Evolutionary conservation across 805 yeast species (phyloP), one percentile per base, ranked within the genome.

Genomic region (Sungouiozyma ichnusensis): DNA sequence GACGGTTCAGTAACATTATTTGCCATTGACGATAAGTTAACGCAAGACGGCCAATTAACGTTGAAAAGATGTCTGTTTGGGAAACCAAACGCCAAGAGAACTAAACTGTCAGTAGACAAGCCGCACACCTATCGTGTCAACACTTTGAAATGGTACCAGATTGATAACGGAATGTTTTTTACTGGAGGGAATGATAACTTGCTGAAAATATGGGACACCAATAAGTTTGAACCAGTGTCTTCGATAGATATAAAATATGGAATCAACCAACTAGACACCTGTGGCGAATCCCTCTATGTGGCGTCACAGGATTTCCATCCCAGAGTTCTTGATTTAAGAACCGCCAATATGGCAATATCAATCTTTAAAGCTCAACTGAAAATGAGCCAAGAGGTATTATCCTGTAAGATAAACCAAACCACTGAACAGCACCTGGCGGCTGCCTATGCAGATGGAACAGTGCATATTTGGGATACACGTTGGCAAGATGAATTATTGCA

Each of bases 401-500:
- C 77, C 20, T 77, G 81, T 24, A 75, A 77, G 52, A 86, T 94
- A 90, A 81, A 83, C 37, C 95, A 95, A 0, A 63, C 65, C 6
- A 65, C 74, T 46, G 62, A 76, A 0, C 63, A 81, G 51, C 46
- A 82, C 3, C 64, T 88, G 2, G 87, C 88, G 0, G 72, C 86
- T 3, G 95, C 95, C 1, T 87, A 90, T 16, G 72, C 76, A 15
- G 85, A 81, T 50, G 96, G 97, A 0, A 79, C 79, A 37, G 79
- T 83, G 7, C 71, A 83, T 40, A 56, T 88, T 0, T 88, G 97
- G 97, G 97, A 88, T 57, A 72, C 86, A 9, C 64, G 97, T 47
- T 51, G 38, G 51, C 42, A 43, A 33, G 53, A 46, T 42, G 39
- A 54, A 33, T 45, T 49, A 16, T 50, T 52, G 13, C 49, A 56